Evolutionary conservation across 2,329 filamentous ascomycete species (phyloP).

Genomic region (Aspergillus pseudoglaucus): DNA sequence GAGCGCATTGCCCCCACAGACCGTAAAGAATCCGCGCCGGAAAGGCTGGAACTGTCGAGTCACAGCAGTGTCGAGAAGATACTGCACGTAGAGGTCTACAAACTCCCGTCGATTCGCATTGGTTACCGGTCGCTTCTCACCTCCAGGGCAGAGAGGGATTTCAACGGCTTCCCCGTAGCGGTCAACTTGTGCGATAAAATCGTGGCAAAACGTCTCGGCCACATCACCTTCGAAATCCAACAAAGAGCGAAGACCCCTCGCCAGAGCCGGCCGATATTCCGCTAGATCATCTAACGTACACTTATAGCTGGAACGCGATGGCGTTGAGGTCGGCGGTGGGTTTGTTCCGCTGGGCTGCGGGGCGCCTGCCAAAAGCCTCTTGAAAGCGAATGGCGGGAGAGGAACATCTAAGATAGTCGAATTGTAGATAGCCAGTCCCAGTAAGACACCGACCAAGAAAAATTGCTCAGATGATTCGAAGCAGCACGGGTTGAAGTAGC

Average conservation of each 20-base stretch:
- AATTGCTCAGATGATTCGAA: slow-evolving; percentile 90
- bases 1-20: slow-evolving; percentile 81
- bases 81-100: slow-evolving; percentile 75
- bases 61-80: slow-evolving; percentile 71
- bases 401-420: slow-evolving; percentile 87
- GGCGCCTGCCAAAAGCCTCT: slow-evolving; percentile 73
- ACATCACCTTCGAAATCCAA: slow-evolving; percentile 82
- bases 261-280: slow-evolving; percentile 71
- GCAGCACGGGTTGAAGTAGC: slow-evolving; percentile 87
- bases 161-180: slow-evolving; percentile 64
- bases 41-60: slow-evolving; percentile 85
- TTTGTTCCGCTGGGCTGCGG: slow-evolving; percentile 48
- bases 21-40: slow-evolving; percentile 87
- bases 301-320: slow-evolving; percentile 52
- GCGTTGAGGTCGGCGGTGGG: slow-evolving; percentile 50
- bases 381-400: slow-evolving; percentile 81
- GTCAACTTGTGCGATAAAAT: slow-evolving; percentile 72
- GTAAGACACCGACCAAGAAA: slow-evolving; percentile 78
- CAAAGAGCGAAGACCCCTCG: slow-evolving; percentile 66
- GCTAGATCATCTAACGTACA: slow-evolving; percentile 77
- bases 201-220: slow-evolving; percentile 68
- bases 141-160: slow-evolving; percentile 66
- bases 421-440: slow-evolving; percentile 90
- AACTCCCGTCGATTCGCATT: slow-evolving; percentile 78
- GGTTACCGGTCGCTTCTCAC: slow-evolving; percentile 70